phyloP scores from a whole-genome alignment of 2,329 filamentous ascomycete genomes.

The Aspergillus neotritici region DNA sequence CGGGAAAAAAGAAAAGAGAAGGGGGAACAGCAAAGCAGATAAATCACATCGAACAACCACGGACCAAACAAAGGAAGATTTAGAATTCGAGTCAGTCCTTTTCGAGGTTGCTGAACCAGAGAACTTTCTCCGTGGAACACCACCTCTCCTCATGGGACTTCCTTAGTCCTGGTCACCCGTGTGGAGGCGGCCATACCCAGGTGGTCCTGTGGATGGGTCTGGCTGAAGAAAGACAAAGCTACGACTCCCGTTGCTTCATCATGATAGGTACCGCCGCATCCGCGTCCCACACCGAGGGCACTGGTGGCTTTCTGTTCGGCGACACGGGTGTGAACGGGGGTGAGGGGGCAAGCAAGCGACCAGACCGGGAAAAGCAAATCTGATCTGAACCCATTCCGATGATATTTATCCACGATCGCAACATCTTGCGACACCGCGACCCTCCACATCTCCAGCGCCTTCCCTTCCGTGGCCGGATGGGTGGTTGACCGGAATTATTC shows the following conservation, averaged over 20 bases:
- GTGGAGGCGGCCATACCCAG: constrained; percentile 6
- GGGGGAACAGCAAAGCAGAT: constrained; percentile 1
- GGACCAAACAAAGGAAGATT: not conserved
- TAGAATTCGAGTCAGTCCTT: too few relatives aligned
- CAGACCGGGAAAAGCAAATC: constrained; percentile 3
- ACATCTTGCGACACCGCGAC: too few relatives aligned
- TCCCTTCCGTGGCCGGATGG: too few relatives aligned
- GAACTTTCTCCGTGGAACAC: not conserved
- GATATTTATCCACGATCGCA: too few relatives aligned
- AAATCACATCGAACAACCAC: not conserved
- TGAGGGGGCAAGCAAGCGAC: constrained; percentile 8
- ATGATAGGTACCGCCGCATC: constrained; percentile 31
- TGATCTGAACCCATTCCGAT: not conserved
- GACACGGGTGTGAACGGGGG: constrained; percentile 19
- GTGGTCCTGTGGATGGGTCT: constrained; percentile 6
- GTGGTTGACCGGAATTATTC: too few relatives aligned
- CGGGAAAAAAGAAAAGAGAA: constrained; percentile 1
- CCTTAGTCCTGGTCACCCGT: not conserved
- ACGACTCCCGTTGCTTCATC: constrained; percentile 14
- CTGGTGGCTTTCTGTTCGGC: constrained; percentile 21
- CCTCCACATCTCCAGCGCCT: too few relatives aligned
- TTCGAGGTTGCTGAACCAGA: too few relatives aligned
- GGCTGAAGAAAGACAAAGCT: constrained; percentile 17
- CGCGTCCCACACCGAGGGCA: constrained; percentile 23
- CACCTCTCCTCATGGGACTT: too few relatives aligned